Evolutionary conservation across 768 basidiomycete species (phyloP).

Genomic region (Tricholoma terreum): DNA sequence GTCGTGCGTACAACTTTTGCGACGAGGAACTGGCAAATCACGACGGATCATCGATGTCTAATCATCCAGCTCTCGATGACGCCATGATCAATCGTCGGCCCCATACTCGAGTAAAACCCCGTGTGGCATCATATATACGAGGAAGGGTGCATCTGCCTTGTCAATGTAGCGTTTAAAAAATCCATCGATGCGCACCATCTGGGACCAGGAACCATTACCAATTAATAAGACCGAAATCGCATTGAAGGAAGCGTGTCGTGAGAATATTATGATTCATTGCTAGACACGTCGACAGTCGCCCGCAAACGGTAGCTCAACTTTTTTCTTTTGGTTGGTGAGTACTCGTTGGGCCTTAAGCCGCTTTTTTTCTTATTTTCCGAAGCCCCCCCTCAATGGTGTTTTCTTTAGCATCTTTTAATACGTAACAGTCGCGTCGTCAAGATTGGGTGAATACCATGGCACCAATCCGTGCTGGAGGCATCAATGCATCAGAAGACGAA

Average conservation of each 20-base stretch:
- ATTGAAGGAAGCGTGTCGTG: neutral
- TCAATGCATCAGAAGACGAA: neutral
- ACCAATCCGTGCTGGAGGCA: slow-evolving; percentile 1
- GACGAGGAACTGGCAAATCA: neutral
- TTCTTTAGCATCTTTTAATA: neutral
- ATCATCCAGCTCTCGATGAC: neutral
- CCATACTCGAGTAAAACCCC: neutral
- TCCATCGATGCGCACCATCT: neutral
- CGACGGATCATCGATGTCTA: too few species aligned
- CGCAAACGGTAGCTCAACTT: neutral
- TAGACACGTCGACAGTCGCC: neutral
- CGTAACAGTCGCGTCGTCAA: neutral
- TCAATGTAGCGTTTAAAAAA: neutral
- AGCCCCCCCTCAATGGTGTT: neutral
- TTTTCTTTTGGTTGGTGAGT: neutral
- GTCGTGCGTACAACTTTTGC: neutral
- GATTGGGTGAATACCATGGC: neutral
- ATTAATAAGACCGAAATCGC: neutral
- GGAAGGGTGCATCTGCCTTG: neutral
- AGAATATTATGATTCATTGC: slow-evolving; percentile 3
- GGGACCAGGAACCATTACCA: neutral
- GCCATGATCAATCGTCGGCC: neutral
- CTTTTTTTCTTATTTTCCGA: neutral
- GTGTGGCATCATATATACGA: neutral
- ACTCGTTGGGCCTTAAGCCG: neutral